Conservation (phyloP, 2,329 filamentous ascomycete species). For the Aureobasidium sp. region DNA sequence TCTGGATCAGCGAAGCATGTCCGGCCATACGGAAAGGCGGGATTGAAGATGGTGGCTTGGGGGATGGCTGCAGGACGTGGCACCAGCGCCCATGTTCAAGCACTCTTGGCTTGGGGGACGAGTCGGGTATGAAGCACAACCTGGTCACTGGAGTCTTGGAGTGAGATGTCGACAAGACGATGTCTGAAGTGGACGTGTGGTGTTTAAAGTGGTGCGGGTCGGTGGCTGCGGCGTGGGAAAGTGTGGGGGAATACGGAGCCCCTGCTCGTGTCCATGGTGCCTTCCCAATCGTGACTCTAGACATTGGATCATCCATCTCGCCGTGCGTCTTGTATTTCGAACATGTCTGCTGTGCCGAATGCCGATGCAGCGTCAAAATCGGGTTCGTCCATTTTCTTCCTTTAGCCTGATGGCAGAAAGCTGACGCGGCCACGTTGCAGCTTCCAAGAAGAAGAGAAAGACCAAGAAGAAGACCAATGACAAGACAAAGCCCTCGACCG, state of each 20-base stretch:
- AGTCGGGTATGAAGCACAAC: background rate
- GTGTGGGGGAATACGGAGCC: conserved; percentile 8
- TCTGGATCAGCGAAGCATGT: background rate
- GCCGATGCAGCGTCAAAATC: conserved; percentile 15
- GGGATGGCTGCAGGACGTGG: background rate
- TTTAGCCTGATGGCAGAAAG: background rate
- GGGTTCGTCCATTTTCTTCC: conserved; percentile 13
- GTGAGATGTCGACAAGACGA: background rate
- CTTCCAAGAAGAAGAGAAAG: conserved; percentile 47
- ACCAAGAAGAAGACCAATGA: conserved; percentile 47
- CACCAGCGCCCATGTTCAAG: background rate
- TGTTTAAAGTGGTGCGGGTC: background rate
- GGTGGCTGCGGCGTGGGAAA: background rate
- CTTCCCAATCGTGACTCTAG: background rate
- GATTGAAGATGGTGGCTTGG: conserved; percentile 2
- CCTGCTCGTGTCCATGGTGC: background rate
- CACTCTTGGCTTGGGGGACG: background rate
- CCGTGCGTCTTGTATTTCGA: background rate
- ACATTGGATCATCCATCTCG: background rate
- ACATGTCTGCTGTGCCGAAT: conserved; percentile 16
- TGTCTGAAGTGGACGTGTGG: background rate
- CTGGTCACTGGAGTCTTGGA: background rate
- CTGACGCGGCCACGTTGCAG: conserved; percentile 23
- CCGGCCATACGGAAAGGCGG: conserved; percentile 9
- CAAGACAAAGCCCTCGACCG: conserved; percentile 34